Evolutionary conservation across 2,329 filamentous ascomycete species (phyloP), one percentile per base, ranked within the genome.

Genomic region (Phaeosphaeriaceae sp.): DNA sequence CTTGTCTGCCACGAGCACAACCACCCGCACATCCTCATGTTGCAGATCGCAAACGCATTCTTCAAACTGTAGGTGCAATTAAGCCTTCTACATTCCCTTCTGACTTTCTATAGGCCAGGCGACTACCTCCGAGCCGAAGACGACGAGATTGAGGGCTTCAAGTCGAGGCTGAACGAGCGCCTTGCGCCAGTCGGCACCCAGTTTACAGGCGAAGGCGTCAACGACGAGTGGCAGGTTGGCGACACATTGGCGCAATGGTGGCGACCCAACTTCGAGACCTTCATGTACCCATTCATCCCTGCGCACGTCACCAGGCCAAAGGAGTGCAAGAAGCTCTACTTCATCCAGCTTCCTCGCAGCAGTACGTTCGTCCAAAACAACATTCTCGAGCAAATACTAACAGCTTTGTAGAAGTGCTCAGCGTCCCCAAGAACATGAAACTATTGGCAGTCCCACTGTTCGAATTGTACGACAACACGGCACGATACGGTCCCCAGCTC

Each of bases 341-440:
- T 98, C 62, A 97, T 99, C 66, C 92, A 97, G 77, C 83, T 99
- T 25, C 95, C 95, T 0, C 88, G 93, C 78, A 93, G 90, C 69
- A 98, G 93, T 96, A 85, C 60, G 83, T 60, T 11, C 0, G 15
- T 22, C 19, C 7, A 36, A 3, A 36, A 9, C 10, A 11, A 10
- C 3, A 7, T 11, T 9, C 7, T 33, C 13, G 10, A 21, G 1
- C 19, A 17, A 15, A 17, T 6, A 21, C 73, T 70, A 57, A 71
- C 40, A 13, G 4, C 4, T 19, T 5, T 51, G 55, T 76, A 96
- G 93, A 97, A 82, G 91, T 98, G 15, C 85, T 99, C 45, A 96
- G 91, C 72, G 95, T 99, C 9, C 95, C 95, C 0, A 99, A 99
- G 83, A 99, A 99, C 81, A 98, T 99, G 95, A 99, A 99, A 78